These are phyloP conservation scores for Amanita inopinata DNA, from an alignment of 768 basidiomycete genomes.

Conservation along the genomic window DNA sequence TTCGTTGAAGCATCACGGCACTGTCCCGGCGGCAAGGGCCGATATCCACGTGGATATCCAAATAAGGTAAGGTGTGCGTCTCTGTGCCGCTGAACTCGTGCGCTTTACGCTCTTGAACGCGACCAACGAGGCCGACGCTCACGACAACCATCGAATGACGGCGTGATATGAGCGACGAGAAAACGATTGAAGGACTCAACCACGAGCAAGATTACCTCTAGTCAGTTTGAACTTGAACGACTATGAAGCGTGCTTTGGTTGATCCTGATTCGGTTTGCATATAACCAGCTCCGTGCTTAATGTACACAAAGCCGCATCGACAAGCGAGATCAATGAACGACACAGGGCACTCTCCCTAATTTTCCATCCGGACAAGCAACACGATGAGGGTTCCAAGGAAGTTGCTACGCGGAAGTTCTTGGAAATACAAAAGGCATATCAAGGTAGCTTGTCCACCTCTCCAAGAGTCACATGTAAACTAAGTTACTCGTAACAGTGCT, in stretches of 20 bases:
- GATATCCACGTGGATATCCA: too few species aligned
- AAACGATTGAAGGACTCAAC: neutral
- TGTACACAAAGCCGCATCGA: conserved; percentile 50
- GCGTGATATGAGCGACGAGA: conserved; percentile 1
- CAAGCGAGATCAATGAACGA: conserved; percentile 63
- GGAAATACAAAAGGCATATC: conserved; percentile 76
- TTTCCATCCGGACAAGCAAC: conserved; percentile 83
- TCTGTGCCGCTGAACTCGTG: too few species aligned
- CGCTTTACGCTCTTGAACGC: too few species aligned
- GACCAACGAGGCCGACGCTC: neutral
- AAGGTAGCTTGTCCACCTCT: conserved; percentile 34
- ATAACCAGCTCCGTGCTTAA: conserved; percentile 55
- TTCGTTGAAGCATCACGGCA: too few species aligned
- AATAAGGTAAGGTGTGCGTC: too few species aligned
- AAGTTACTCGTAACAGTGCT: conserved; percentile 35
- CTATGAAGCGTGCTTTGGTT: neutral
- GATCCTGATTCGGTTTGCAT: conserved; percentile 8
- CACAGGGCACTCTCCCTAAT: conserved; percentile 64
- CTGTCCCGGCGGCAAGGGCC: too few species aligned
- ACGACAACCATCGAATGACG: neutral
- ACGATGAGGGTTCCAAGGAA: conserved; percentile 40
- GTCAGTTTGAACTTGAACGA: conserved; percentile 10
- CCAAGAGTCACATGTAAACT: conserved; percentile 4
- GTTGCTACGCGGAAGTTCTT: conserved; percentile 61
- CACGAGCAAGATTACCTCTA: conserved; percentile 12